Conservation (phyloP, 2,329 filamentous ascomycete species). For the Phoma sp. region DNA sequence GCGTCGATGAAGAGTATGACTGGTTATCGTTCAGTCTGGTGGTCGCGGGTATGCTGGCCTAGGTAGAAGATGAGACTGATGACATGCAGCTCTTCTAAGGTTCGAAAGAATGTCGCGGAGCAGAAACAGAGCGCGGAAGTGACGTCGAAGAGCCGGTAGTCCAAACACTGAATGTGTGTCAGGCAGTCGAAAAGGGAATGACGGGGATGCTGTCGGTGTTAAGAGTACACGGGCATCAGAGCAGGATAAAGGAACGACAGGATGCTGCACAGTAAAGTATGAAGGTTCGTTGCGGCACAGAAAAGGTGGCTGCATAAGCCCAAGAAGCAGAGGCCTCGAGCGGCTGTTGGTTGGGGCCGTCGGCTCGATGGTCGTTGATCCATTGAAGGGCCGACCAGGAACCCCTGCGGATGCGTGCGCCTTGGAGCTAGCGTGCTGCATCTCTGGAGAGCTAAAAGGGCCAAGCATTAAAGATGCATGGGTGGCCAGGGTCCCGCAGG, state of each 20-base stretch:
- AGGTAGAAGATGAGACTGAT: slow-evolving; percentile 38
- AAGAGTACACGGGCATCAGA: slow-evolving; percentile 31
- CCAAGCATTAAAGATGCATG: slow-evolving; percentile 31
- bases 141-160: slow-evolving; percentile 11
- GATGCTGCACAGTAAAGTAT: slow-evolving; percentile 38
- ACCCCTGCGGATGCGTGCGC: slow-evolving; percentile 35
- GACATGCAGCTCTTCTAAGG: slow-evolving; percentile 13
- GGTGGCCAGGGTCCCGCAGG: slow-evolving; percentile 30
- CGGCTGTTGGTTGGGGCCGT: slow-evolving; percentile 39
- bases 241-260: slow-evolving; percentile 30
- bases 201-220: slow-evolving; percentile 30
- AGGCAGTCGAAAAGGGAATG: slow-evolving; percentile 24
- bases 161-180: slow-evolving; percentile 21
- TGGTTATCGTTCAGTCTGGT: slow-evolving; percentile 17
- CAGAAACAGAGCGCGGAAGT: slow-evolving; percentile 29
- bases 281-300: slow-evolving; percentile 34
- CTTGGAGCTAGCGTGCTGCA: slow-evolving; percentile 27
- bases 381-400: slow-evolving; percentile 27
- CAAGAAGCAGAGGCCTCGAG: slow-evolving; percentile 32
- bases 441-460: slow-evolving; percentile 25
- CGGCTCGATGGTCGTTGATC: slow-evolving; percentile 40
- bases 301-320: slow-evolving; percentile 28
- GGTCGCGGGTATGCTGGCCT: slow-evolving; percentile 27
- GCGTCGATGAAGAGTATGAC: slow-evolving; percentile 15
- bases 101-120: slow-evolving; percentile 30